A percentile compares a stretch with the other conserved stretches of the same genome.
phyloP scores from a whole-genome alignment of 2,329 filamentous ascomycete species.

The Diaporthe helianthi region DNA sequence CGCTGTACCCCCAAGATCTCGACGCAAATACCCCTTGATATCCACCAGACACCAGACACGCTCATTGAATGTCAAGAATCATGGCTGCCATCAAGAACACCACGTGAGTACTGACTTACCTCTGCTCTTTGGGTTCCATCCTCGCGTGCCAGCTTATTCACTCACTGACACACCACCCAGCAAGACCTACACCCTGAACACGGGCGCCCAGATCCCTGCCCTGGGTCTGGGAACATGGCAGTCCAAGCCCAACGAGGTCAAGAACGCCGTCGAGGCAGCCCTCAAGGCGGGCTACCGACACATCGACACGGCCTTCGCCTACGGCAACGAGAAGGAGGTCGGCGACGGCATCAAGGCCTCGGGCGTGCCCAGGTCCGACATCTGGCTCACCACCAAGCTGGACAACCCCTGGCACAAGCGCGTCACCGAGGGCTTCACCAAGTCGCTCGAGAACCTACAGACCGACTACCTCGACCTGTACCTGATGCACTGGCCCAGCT shows the following conservation, averaged over 20 bases:
- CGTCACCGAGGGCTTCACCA: slow-evolving; percentile 66
- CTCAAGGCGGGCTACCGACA: slow-evolving; percentile 75
- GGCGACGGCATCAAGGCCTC: slow-evolving; percentile 69
- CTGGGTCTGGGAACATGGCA: slow-evolving; percentile 84
- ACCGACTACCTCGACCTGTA: slow-evolving; percentile 74
- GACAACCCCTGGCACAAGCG: slow-evolving; percentile 77
- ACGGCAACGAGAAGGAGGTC: slow-evolving; percentile 77
- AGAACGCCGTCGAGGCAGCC: slow-evolving; percentile 73
- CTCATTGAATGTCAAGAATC: slow-evolving; percentile 25
- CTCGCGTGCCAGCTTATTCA: not conserved
- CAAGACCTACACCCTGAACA: slow-evolving; percentile 73
- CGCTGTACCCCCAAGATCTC: not conserved
- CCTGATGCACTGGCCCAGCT: slow-evolving; percentile 76
- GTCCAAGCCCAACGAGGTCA: slow-evolving; percentile 72
- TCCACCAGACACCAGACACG: not conserved
- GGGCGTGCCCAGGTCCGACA: slow-evolving; percentile 68
- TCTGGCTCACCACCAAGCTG: slow-evolving; percentile 79
- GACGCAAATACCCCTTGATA: not conserved
- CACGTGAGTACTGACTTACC: slow-evolving; percentile 31
- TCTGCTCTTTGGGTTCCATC: too few species aligned
- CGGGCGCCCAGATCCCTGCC: slow-evolving; percentile 78
- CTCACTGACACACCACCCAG: slow-evolving; percentile 38
- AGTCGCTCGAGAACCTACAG: slow-evolving; percentile 66
- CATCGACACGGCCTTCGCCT: slow-evolving; percentile 78
- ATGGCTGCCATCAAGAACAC: slow-evolving; percentile 44